phyloP scores from a whole-genome alignment of 2,329 filamentous ascomycete genomes.

The Exophiala aquamarina region DNA sequence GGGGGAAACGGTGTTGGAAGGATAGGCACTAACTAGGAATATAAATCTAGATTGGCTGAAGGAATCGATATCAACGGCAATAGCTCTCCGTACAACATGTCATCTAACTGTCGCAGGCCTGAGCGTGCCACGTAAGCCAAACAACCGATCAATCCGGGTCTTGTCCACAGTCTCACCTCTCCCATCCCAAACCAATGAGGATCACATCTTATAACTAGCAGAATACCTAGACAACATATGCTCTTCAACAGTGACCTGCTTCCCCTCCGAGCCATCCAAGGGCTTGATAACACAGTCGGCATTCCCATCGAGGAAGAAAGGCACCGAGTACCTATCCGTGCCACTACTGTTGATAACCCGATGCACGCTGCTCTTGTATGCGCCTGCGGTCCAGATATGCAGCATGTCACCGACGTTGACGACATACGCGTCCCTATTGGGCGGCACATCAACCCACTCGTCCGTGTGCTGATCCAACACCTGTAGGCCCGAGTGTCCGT shows the following conservation, averaged over 20 bases:
- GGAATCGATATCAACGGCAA: too few relatives aligned
- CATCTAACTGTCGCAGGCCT: too few relatives aligned
- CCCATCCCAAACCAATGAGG: too few relatives aligned
- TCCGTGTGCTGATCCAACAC: constrained; percentile 48
- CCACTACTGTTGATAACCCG: constrained; percentile 55
- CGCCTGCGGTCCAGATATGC: constrained; percentile 47
- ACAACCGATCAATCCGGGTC: too few relatives aligned
- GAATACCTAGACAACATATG: constrained; percentile 23
- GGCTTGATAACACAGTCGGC: constrained; percentile 39
- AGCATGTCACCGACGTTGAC: constrained; percentile 38
- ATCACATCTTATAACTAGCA: constrained; percentile 10
- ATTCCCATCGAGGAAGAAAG: constrained; percentile 58
- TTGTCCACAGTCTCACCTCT: too few relatives aligned
- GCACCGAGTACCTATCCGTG: constrained; percentile 56
- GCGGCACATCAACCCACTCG: constrained; percentile 48
- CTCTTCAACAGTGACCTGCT: constrained; percentile 21
- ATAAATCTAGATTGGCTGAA: too few relatives aligned
- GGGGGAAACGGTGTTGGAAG: too few relatives aligned
- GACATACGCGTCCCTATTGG: constrained; percentile 49
- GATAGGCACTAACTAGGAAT: too few relatives aligned
- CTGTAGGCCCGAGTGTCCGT: constrained; percentile 51
- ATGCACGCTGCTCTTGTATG: constrained; percentile 56
- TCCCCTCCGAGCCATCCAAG: constrained; percentile 15
- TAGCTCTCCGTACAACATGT: too few relatives aligned
- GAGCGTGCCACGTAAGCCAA: too few relatives aligned